Evolutionary conservation across 352 stramenopile genomes (phyloP).

Genomic region (Pythium rhizo-oryzae): DNA sequence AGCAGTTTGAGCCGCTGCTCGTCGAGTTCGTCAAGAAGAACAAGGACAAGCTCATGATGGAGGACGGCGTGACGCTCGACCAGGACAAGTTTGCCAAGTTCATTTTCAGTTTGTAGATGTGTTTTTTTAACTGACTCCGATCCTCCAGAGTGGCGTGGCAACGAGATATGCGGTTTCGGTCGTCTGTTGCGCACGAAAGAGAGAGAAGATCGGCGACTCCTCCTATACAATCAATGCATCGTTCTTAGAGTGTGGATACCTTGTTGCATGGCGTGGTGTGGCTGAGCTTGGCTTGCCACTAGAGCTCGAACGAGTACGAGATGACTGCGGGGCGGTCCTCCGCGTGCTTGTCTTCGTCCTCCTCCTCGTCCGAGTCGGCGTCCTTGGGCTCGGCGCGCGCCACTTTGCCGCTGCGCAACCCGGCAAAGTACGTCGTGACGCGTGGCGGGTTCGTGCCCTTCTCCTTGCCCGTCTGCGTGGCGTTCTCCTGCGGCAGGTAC

Average conservation of each 20-base stretch:
- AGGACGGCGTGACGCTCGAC: slow-evolving; percentile 65
- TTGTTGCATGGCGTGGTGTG: background rate
- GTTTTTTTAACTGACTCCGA: slow-evolving; percentile 9
- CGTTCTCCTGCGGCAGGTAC: slow-evolving; percentile 60
- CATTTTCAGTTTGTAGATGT: slow-evolving; percentile 77
- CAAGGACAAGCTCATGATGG: slow-evolving; percentile 46
- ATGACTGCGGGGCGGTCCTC: slow-evolving; percentile 55
- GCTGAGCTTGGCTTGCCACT: background rate
- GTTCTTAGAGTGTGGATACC: slow-evolving; percentile 6
- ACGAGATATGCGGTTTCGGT: no score
- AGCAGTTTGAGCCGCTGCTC: slow-evolving; percentile 77
- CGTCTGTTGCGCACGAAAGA: background rate
- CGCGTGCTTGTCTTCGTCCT: slow-evolving; percentile 20
- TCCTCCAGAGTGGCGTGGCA: background rate
- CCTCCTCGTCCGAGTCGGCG: slow-evolving; percentile 28
- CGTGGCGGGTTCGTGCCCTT: slow-evolving; percentile 83
- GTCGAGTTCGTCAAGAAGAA: slow-evolving; percentile 86
- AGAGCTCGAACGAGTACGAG: slow-evolving; percentile 76
- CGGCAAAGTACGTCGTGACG: slow-evolving; percentile 81
- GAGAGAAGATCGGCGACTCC: slow-evolving; percentile 2
- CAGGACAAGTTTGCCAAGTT: slow-evolving; percentile 76
- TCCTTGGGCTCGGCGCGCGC: slow-evolving; percentile 31
- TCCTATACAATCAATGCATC: slow-evolving; percentile 27
- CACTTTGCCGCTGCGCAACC: slow-evolving; percentile 48
- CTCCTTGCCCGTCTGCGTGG: slow-evolving; percentile 84